Conservation (phyloP, 1,284 basidiomycete genomes). For the Pyrrhoderma lamaoense region DNA sequence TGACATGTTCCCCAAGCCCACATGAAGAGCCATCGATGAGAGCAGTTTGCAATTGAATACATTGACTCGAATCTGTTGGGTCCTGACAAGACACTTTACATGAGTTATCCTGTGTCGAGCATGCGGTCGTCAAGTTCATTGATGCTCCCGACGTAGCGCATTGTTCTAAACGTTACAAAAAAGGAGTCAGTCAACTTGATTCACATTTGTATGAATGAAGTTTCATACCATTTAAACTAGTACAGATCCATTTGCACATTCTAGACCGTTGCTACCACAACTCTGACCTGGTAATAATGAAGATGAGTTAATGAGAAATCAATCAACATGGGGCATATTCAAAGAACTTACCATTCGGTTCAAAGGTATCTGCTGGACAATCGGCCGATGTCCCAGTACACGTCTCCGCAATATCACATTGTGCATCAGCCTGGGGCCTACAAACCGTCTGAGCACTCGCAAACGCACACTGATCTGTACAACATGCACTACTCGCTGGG, state of each 20-base stretch:
- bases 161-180: conserved; percentile 46
- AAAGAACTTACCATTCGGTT: conserved; percentile 50
- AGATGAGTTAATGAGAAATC: conserved; percentile 14
- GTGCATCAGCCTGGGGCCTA: conserved; percentile 57
- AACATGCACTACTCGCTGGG: conserved; percentile 72
- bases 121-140: conserved; percentile 61
- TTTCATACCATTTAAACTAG: conserved; percentile 40
- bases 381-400: conserved; percentile 71
- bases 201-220: neutral
- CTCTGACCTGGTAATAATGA: conserved; percentile 36
- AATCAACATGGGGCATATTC: conserved; percentile 12
- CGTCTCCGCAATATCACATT: conserved; percentile 73
- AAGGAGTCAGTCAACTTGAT: conserved; percentile 5
- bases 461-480: conserved; percentile 64
- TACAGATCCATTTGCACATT: conserved; percentile 82
- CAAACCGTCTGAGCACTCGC: conserved; percentile 65
- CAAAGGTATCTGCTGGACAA: conserved; percentile 67
- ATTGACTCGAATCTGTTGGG: conserved; percentile 54
- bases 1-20: conserved; percentile 71
- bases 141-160: conserved; percentile 69
- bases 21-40: conserved; percentile 85
- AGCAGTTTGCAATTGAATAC: conserved; percentile 67
- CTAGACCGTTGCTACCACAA: conserved; percentile 58
- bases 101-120: conserved; percentile 55
- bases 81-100: conserved; percentile 81